Base-by-base conservation (phyloP, 2,329 filamentous ascomycete genomes). In the Gyromitra esculenta region DNA sequence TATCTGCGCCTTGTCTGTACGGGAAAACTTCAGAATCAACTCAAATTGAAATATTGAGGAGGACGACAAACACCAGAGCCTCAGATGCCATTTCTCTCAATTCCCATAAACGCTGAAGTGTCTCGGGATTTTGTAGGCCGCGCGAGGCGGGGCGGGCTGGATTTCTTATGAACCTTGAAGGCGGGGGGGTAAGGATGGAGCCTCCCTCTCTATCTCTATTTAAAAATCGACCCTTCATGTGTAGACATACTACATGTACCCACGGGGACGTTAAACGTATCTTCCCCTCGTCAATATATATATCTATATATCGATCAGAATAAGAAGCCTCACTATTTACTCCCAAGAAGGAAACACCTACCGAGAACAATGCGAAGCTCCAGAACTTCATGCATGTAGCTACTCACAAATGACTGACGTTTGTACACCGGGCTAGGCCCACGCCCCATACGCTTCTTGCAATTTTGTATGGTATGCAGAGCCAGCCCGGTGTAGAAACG, bases 51-150 rank as follows among this genome's bases (percentile, higher is more conserved):
- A 37, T 37, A 37, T n/a, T 2, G 11, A 31, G 7, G n/a, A 31
- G 54, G 54, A 7, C n/a, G 4, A 57, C 54, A n/a, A 57, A 57
- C 54, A 57, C 31, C 31, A n/a, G 35, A 57, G 31, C 25, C 52
- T 13, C 21, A 35, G 25, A 13, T n/a, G 5, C 25, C 52, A 18
- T 57, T 57, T 35, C 52, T n/a, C 11, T 21, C 11, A 18, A 18
- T 25, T 57, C 31, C 54, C 54, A 57, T 15, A 57, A 39, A 8
- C 11, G 13, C 15, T 37, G 54, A 15, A 57, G 25, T 8, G 9
- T 57, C 13, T 57, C 31, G 13, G 25, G 9, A 25, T 31, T 54
- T 5, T n/a, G 18, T 18, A n/a, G 7, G 48, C 48, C 18, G 18
- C 7, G 8, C 7, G 18, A 52, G 6, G 18, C n/a, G n/a, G 48